Base-by-base conservation (phyloP, 2,329 filamentous ascomycete genomes). In the Aspergillus sclerotialis region DNA sequence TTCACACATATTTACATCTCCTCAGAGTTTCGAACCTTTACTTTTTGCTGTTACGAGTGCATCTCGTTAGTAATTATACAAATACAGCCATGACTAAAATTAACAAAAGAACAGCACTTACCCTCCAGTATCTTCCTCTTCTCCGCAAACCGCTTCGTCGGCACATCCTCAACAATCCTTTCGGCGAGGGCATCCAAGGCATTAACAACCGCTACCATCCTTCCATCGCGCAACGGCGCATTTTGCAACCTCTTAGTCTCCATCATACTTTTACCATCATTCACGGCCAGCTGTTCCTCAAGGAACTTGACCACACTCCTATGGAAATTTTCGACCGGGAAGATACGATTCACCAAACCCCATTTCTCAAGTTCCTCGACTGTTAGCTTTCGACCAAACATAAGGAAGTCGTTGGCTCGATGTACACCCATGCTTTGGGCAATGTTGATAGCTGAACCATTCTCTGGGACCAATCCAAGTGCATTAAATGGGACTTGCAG, bases 201-300 rank as follows among this genome's bases (percentile, higher is more conserved):
- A 52, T 72, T 64, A n/a, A 62, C 55, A 21, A 72, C 64, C 0
- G 69, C 69, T 9, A 70, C 40, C 45, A 73, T 46, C 37, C 69
- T 58, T 35, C 50, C 58, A 44, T 64, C 62, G 36, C 68, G 53
- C 30, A 69, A 48, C 9, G 60, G 60, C 4, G 58, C 56, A 55
- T 72, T 72, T 51, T 69, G 64, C 50, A 72, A 44, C 46, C 68
- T 57, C 55, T 72, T 72, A 46, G 58, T 62, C 59, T 72, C 68
- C 48, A 70, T 68, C 68, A 73, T 71, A 46, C 66, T 70, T 53
- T 65, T 67, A 13, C 68, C 68, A 54, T 72, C 68, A 50, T 71
- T 72, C 0, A 57, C 21, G 31, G 48, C 48, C 26, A 72, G 42
- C 50, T 70, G 63, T 14, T 55, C 62, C 27, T 65, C 50, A 38